A percentile compares a stretch with the other conserved stretches of the same genome.
phyloP scores from a whole-genome alignment of 352 stramenopile species.

The Phytophthora hibernalis region DNA sequence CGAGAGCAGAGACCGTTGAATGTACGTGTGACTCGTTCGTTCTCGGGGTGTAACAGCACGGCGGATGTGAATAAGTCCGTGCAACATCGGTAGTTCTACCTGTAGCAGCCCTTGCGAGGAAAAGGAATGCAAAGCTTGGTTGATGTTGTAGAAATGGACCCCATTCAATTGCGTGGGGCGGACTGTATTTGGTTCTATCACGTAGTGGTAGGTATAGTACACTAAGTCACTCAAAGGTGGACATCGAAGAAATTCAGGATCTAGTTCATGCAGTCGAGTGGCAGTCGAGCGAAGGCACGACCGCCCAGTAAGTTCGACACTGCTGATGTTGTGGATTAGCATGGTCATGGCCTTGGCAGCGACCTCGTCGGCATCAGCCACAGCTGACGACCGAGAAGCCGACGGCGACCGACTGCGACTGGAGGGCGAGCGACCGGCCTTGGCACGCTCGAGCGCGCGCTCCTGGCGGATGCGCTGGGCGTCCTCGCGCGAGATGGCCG shows the following conservation, averaged over 20 bases:
- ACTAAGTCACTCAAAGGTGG: conserved; percentile 20
- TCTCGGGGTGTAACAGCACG: background rate
- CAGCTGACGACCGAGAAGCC: conserved; percentile 9
- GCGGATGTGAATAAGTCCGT: background rate
- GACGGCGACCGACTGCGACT: conserved; percentile 21
- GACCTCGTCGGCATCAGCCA: conserved; percentile 27
- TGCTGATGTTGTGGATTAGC: conserved; percentile 18
- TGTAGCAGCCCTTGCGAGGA: background rate
- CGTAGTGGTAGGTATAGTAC: conserved; percentile 28
- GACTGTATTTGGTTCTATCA: conserved; percentile 33
- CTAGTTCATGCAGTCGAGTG: conserved; percentile 47
- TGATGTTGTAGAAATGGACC: conserved; percentile 4
- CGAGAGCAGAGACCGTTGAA: conserved; percentile 6
- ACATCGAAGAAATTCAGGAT: conserved; percentile 11
- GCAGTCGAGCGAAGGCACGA: conserved; percentile 48
- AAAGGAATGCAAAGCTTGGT: background rate
- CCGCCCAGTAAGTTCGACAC: conserved; percentile 41
- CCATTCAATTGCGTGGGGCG: background rate
- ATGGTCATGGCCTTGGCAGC: conserved; percentile 41
- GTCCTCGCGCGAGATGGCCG: too few species aligned
- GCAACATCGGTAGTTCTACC: background rate
- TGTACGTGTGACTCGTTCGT: conserved; percentile 1
- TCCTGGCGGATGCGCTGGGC: too few species aligned
- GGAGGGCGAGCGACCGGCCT: conserved; percentile 36
- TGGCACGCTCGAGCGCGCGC: too few species aligned